Conservation (phyloP, 2,329 filamentous ascomycete genomes). For the Ophiostoma pallidulum region DNA sequence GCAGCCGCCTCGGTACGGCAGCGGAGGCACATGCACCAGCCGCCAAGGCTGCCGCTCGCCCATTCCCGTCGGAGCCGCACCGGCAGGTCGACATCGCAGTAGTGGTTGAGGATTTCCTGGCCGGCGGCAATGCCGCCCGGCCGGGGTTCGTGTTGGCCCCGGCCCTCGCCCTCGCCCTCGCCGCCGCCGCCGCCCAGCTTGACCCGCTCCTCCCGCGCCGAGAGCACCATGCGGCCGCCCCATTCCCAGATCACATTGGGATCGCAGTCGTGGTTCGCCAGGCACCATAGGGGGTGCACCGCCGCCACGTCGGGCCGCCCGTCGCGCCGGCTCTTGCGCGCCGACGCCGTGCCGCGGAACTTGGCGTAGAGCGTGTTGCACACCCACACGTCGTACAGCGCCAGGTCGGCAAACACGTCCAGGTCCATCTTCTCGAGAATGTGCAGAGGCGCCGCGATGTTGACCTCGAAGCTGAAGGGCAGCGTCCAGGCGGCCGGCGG, state of each 20-base stretch:
- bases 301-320: conserved; percentile 84
- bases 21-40: conserved; percentile 75
- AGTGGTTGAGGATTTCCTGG: conserved; percentile 86
- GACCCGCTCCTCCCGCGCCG: conserved; percentile 51
- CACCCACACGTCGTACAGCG: conserved; percentile 65
- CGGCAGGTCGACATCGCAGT: conserved; percentile 73
- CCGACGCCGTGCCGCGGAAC: conserved; percentile 86
- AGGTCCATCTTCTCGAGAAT: conserved; percentile 78
- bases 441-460: conserved; percentile 65
- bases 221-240: conserved; percentile 67
- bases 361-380: conserved; percentile 89
- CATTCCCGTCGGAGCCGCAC: conserved; percentile 80
- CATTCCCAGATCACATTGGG: conserved; percentile 95
- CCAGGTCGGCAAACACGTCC: conserved; percentile 55
- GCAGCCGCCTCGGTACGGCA: conserved; percentile 61
- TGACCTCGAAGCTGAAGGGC: conserved; percentile 69
- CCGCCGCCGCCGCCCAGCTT: conserved; percentile 22
- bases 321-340: conserved; percentile 64
- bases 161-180: too few species aligned
- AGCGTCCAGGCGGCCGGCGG: conserved; percentile 57
- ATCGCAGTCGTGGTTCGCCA: conserved; percentile 93
- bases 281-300: conserved; percentile 91
- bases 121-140: conserved; percentile 60
- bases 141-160: conserved; percentile 16
- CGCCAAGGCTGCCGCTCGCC: conserved; percentile 79